Percentiles rank a stretch among this genome's conserved stretches.
Conservation (phyloP, 345 rosid species). For the Adansonia digitata region DNA sequence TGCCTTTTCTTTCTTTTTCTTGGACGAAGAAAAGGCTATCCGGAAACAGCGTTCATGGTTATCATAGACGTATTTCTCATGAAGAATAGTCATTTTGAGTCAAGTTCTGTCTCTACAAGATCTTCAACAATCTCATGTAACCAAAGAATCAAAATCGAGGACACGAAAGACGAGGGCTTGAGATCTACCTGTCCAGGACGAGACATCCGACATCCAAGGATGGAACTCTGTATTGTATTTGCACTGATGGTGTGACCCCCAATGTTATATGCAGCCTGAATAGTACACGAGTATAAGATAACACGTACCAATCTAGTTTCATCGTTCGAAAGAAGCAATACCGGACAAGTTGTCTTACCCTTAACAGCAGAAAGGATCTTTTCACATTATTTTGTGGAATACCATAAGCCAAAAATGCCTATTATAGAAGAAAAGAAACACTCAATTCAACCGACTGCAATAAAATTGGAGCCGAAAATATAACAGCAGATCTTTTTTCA, state of each 20-base stretch:
- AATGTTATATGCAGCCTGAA: conserved; percentile 94
- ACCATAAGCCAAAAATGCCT: conserved; percentile 92
- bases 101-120: background rate
- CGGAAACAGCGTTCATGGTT: background rate
- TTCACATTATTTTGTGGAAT: conserved; percentile 86
- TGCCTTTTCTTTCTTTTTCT: background rate
- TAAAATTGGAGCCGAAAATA: background rate
- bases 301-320: background rate
- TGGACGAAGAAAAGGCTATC: background rate
- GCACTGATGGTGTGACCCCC: conserved; percentile 90
- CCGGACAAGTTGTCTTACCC: conserved; percentile 37
- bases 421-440: conserved; percentile 4
- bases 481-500: background rate
- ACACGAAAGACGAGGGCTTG: conserved; percentile 6
- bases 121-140: background rate
- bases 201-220: conserved; percentile 84
- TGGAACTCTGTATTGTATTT: conserved; percentile 68
- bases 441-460: conserved; percentile 1
- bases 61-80: background rate
- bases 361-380: conserved; percentile 69
- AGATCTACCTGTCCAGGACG: conserved; percentile 91
- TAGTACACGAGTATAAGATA: conserved; percentile 14
- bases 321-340: background rate
- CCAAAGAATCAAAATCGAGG: background rate
- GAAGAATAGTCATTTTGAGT: background rate